Evolutionary conservation across 768 basidiomycete species (phyloP).

Genomic region (Pholiota molesta): DNA sequence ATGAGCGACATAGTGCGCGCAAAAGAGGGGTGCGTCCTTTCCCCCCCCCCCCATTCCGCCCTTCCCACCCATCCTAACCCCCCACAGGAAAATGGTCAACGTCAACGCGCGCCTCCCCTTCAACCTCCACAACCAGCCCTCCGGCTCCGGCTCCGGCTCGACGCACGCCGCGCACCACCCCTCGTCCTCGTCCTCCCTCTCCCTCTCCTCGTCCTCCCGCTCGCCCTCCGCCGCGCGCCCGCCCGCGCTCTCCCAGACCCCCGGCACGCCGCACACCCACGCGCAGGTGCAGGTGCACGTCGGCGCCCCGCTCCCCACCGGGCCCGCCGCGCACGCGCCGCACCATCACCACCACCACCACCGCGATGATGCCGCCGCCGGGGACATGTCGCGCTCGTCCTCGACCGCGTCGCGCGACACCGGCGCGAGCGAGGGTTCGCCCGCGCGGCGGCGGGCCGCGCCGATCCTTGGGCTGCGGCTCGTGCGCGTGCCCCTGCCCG

Average conservation of each 20-base stretch:
- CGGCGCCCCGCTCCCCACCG: constrained; percentile 15
- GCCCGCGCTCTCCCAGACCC: background rate
- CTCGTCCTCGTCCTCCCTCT: constrained; percentile 24
- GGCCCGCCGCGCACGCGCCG: constrained; percentile 8
- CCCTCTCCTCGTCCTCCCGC: constrained; percentile 21
- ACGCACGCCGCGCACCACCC: constrained; percentile 25
- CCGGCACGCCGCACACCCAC: constrained; percentile 19
- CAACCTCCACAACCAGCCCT: constrained; percentile 50
- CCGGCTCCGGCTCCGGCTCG: constrained; percentile 25
- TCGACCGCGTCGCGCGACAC: constrained; percentile 3
- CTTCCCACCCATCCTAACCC: background rate
- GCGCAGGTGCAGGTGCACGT: constrained; percentile 14
- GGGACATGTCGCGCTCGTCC: constrained; percentile 1
- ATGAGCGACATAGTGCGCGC: constrained; percentile 56
- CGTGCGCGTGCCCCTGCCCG: constrained; percentile 21
- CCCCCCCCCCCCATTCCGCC: constrained; percentile 3
- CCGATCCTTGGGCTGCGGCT: constrained; percentile 30
- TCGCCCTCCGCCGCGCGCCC: constrained; percentile 1
- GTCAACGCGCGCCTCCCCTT: constrained; percentile 58
- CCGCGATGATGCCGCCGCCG: constrained; percentile 8
- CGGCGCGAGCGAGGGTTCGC: constrained; percentile 4
- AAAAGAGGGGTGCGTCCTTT: constrained; percentile 53
- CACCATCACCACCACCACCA: constrained; percentile 14
- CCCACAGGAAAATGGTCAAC: constrained; percentile 63
- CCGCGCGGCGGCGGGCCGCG: background rate